Evolutionary conservation across 306 rosid genomes (phyloP).

Genomic region (Trifolium pratense): DNA sequence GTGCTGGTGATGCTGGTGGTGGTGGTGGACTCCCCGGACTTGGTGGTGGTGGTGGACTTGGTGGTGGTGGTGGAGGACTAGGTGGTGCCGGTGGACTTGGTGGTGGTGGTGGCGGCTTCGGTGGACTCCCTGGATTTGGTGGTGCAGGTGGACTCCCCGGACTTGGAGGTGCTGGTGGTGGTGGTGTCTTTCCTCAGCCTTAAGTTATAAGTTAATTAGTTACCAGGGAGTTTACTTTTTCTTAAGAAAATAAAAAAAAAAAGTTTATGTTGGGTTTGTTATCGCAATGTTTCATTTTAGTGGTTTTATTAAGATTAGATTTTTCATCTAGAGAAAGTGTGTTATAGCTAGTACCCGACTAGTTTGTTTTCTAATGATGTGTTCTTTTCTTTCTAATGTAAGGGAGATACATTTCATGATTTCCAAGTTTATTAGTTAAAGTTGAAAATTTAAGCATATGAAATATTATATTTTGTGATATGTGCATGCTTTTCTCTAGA

Average conservation of each 20-base stretch:
- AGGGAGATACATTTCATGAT: neutral
- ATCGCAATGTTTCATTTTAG: neutral
- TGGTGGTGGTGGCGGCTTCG: neutral
- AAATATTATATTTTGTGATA: neutral
- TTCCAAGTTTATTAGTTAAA: constrained; percentile 6
- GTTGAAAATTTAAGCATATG: neutral
- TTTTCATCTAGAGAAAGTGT: neutral
- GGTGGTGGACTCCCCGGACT: constrained; percentile 40
- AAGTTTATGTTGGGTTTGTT: neutral
- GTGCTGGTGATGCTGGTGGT: constrained; percentile 48
- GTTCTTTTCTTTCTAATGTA: neutral
- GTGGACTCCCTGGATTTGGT: neutral
- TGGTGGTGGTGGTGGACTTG: constrained; percentile 45
- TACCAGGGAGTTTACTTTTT: neutral
- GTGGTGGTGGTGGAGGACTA: neutral
- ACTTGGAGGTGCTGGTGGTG: constrained; percentile 36
- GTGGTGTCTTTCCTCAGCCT: constrained; percentile 55
- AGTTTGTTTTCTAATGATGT: neutral
- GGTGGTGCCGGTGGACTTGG: constrained; percentile 23
- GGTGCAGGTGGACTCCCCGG: neutral
- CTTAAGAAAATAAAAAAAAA: neutral
- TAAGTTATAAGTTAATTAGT: constrained; percentile 39
- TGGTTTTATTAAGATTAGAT: neutral
- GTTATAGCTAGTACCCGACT: neutral
- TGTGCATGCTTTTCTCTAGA: neutral